Evolutionary conservation across 495 filamentous ascomycete genomes (phyloP), one percentile per base, ranked within the genome.

Genomic region (Aspergillus taichungensis): DNA sequence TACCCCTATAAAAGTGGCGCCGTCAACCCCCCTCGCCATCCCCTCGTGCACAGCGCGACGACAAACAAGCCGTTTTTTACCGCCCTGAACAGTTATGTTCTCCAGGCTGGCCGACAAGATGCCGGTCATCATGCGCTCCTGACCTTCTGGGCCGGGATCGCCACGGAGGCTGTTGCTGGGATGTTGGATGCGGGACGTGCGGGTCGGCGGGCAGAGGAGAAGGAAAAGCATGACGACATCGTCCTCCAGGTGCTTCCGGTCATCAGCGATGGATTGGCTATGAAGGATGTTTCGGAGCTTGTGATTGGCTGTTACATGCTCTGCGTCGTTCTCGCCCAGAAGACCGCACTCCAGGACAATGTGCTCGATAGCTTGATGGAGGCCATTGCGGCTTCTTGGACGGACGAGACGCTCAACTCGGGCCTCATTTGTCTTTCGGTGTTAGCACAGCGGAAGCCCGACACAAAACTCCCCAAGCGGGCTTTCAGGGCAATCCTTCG

Each of bases 221-320:
- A 77, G 50, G 74, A 81, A 52, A 86, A 84, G 31, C 80, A 90
- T 54, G 84, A 95, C 54, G 80, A 85, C 58, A 70, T 95, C 0
- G 67, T 95, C 3, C 67, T 87, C 30, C 74, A 79, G 32, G 69
- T 94, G 24, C 71, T 89, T 4, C 86, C 89, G 8, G 73, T 85
- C 3, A 62, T 97, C 13, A 84, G 87, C 45, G 78, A 86, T 39
- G 83, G 79, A 5, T 74, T 97, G 37, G 71, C 76, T 9, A 76
- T 90, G 68, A 80, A 80, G 47, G 76, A 82, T 29, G 74, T 80
- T 0, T 76, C 87, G 0, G 84, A 91, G 43, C 68, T 95, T 34
- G 79, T 87, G 39, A 75, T 91, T 49, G 88, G 83, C 13, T 88
- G 82, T 54, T 96, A 94, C 57, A 95, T 94, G 87, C 77, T 96